Evolutionary conservation across 2,329 filamentous ascomycete species (phyloP).

Genomic region (Fusarium pininemorale): DNA sequence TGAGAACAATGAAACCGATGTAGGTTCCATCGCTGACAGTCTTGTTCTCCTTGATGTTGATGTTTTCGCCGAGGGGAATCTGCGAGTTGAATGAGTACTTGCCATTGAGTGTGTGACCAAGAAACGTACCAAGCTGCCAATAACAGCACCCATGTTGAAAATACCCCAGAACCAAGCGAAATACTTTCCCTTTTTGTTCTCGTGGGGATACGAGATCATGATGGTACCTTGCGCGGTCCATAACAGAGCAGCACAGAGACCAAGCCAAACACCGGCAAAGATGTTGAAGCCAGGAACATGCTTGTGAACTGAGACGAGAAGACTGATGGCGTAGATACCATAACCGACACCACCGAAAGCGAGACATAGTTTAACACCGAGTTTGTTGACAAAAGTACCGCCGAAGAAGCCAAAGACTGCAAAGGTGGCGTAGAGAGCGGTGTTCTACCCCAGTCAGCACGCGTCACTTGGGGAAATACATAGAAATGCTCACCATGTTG

Average conservation of each 20-base stretch:
- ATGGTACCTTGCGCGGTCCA: slow-evolving; percentile 87
- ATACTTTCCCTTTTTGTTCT: slow-evolving; percentile 84
- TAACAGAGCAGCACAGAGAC: slow-evolving; percentile 79
- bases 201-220: slow-evolving; percentile 89
- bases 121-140: slow-evolving; percentile 70
- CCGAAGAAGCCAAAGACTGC: slow-evolving; percentile 73
- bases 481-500: slow-evolving; percentile 40
- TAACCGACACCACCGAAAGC: slow-evolving; percentile 80
- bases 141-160: slow-evolving; percentile 91
- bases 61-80: slow-evolving; percentile 55
- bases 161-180: slow-evolving; percentile 95
- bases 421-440: slow-evolving; percentile 76
- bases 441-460: slow-evolving; percentile 44
- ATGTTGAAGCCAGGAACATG: slow-evolving; percentile 53
- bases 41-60: slow-evolving; percentile 39
- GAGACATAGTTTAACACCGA: slow-evolving; percentile 74
- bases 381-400: slow-evolving; percentile 78
- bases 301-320: slow-evolving; percentile 76
- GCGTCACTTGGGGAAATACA: neutral
- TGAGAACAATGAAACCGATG: slow-evolving; percentile 86
- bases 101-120: accelerated
- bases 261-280: slow-evolving; percentile 79
- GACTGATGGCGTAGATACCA: slow-evolving; percentile 72
- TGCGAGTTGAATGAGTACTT: slow-evolving; percentile 55
- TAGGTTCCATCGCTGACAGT: slow-evolving; percentile 83